These are phyloP conservation scores for Nakazawaea siamensis DNA, from an alignment of 805 yeast genomes.

Conservation along the genomic window DNA sequence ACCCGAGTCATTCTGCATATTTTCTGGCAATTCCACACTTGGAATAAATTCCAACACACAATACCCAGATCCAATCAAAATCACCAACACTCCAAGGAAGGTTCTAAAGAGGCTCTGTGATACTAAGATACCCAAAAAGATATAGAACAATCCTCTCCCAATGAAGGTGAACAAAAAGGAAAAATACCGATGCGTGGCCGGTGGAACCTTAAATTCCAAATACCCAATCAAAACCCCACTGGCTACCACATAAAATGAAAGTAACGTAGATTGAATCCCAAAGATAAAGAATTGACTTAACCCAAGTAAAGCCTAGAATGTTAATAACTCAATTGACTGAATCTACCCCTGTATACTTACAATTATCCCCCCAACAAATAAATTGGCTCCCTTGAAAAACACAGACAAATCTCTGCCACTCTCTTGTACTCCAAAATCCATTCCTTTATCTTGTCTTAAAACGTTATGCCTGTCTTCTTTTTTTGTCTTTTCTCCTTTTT, in stretches of 20 bases:
- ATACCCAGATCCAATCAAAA: slow-evolving; percentile 52
- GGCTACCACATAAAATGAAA: slow-evolving; percentile 49
- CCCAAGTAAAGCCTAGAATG: slow-evolving; percentile 33
- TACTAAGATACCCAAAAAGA: slow-evolving; percentile 39
- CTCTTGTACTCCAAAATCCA: slow-evolving; percentile 33
- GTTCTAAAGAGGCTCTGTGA: slow-evolving; percentile 45
- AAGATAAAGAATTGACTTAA: slow-evolving; percentile 35
- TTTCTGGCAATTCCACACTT: slow-evolving; percentile 71
- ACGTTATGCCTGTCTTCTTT: too few relatives aligned
- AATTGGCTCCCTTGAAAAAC: slow-evolving; percentile 42
- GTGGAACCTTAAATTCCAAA: slow-evolving; percentile 39
- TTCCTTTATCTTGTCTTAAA: slow-evolving; percentile 10
- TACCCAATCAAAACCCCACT: slow-evolving; percentile 47
- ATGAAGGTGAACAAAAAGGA: slow-evolving; percentile 62
- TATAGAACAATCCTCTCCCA: slow-evolving; percentile 64
- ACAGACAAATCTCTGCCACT: slow-evolving; percentile 34
- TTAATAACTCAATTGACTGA: neutral
- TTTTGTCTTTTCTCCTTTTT: too few relatives aligned
- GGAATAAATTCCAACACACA: slow-evolving; percentile 63
- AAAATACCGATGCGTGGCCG: slow-evolving; percentile 56
- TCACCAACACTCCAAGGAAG: slow-evolving; percentile 50
- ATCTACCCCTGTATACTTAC: slow-evolving; percentile 26
- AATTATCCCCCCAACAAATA: slow-evolving; percentile 45
- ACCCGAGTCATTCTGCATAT: slow-evolving; percentile 54
- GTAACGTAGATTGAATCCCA: slow-evolving; percentile 35